Evolutionary conservation across 441 rosid species (phyloP), one percentile per base, ranked within the genome.

Genomic region (Erodium moschatum): DNA sequence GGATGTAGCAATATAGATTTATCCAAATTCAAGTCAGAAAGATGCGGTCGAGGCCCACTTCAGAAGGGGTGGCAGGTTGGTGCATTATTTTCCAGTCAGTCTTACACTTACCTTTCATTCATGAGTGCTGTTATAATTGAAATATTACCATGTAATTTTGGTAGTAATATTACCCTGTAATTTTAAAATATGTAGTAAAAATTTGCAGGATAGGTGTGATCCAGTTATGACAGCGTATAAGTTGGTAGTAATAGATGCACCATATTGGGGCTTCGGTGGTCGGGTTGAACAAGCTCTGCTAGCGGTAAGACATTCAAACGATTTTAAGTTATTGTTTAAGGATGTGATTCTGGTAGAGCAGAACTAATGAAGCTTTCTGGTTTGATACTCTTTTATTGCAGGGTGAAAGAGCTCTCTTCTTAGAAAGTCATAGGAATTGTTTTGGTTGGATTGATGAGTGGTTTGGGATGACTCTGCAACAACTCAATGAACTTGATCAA

Each of bases 151-250:
- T 50, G 19, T 50, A n/a, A n/a, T n/a, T n/a, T n/a, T n/a, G n/a
- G n/a, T n/a, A n/a, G n/a, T n/a, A n/a, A n/a, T n/a, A n/a, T n/a
- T n/a, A n/a, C n/a, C n/a, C n/a, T n/a, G n/a, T n/a, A n/a, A n/a
- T n/a, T n/a, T n/a, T n/a, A n/a, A n/a, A n/a, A n/a, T n/a, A n/a
- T n/a, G n/a, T n/a, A n/a, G n/a, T n/a, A n/a, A n/a, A n/a, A n/a
- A 19, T 56, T 72, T 84, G 80, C 86, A 85, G 92, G 85, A 78
- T 46, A 77, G 65, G 62, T 81, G 88, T 73, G 70, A 75, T 68
- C 89, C 90, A 8, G 87, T 87, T 24, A 85, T 87, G 92, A 87
- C 88, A 33, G 88, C 87, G 11, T 85, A 84, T 72, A 87, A 87
- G 67, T 77, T 87, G 79, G 83, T 87, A 52, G 84, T 82, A n/a